Base-by-base conservation (phyloP, 2,329 filamentous ascomycete species). In the Neofusicoccum cordaticola region DNA sequence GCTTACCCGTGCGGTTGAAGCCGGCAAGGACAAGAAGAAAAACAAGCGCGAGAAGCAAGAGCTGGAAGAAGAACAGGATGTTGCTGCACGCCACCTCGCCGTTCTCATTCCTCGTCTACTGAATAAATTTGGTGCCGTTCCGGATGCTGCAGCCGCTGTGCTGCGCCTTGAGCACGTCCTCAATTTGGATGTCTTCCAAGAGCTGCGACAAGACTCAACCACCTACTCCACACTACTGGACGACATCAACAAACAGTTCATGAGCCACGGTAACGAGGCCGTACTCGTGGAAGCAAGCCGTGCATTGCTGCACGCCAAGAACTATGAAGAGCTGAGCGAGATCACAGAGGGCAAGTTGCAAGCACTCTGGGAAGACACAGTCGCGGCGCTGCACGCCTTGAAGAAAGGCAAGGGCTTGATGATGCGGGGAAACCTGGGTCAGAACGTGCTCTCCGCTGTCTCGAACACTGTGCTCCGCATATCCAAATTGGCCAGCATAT, bases 201-300 rank as follows among this genome's bases (percentile, higher is more conserved):
- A 96, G 72, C 82, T 98, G 42, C 89, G 93, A 60, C 93, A 97
- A 74, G 92, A 96, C 69, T 87, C 92, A 0, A 88, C 90, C 1
- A 89, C 88, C 1, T 96, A 96, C 73, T 86, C 89, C 6, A 87
- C 89, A 22, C 81, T 98, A 35, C 82, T 99, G 1, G 93, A 97
- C 69, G 93, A 97, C 71, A 92, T 98, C 70, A 93, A 91, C 75
- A 92, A 92, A 65, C 95, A 99, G 71, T 98, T 99, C 79, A 88
- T 90, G 71, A 88, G 92, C n/a, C 95, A 99, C 73, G 91, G 91
- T 48, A 92, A 96, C 71, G 90, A 91, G 70, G 86, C 86, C 63
- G 93, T 98, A 17, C 83, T 99, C 51, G 87, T 88, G 11, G 93
- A 97, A 76, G 94, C 93, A 13, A 90, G 90, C 34, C 84, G 88